Conservation (phyloP, 306 rosid genomes). For the Canavalia gladiata region DNA sequence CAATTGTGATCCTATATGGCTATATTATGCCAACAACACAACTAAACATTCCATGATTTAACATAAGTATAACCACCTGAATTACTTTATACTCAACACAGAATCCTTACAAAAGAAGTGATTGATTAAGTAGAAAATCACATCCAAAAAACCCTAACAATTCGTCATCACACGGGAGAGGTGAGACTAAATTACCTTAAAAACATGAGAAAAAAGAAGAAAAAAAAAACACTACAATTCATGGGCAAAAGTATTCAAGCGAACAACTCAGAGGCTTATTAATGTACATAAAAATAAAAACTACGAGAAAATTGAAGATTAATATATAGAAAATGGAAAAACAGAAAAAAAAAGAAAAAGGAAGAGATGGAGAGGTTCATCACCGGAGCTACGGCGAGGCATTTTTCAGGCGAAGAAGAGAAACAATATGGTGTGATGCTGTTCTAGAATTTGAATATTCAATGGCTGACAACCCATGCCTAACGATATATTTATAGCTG, state of each 20-base stretch:
- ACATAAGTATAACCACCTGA: too few relatives aligned
- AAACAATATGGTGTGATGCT: not conserved
- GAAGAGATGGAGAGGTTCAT: constrained; percentile 13
- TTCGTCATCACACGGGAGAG: too few relatives aligned
- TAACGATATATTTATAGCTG: not conserved
- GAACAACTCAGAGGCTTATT: too few relatives aligned
- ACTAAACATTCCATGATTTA: not conserved
- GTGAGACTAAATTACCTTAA: too few relatives aligned
- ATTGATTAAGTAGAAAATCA: too few relatives aligned
- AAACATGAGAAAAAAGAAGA: too few relatives aligned
- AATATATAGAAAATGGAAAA: not conserved
- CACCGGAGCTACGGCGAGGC: not conserved
- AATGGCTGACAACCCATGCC: not conserved
- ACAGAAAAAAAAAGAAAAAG: not conserved
- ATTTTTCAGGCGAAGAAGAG: not conserved
- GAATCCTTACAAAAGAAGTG: too few relatives aligned
- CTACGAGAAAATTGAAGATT: not conserved
- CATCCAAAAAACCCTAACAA: too few relatives aligned
- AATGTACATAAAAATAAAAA: too few relatives aligned
- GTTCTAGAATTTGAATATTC: not conserved
- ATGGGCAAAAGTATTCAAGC: too few relatives aligned
- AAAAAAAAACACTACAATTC: too few relatives aligned
- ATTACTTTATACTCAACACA: too few relatives aligned
- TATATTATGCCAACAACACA: not conserved
- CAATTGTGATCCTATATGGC: not conserved